Conservation (phyloP, 345 rosid species). For the Bruguiera sexangula region DNA sequence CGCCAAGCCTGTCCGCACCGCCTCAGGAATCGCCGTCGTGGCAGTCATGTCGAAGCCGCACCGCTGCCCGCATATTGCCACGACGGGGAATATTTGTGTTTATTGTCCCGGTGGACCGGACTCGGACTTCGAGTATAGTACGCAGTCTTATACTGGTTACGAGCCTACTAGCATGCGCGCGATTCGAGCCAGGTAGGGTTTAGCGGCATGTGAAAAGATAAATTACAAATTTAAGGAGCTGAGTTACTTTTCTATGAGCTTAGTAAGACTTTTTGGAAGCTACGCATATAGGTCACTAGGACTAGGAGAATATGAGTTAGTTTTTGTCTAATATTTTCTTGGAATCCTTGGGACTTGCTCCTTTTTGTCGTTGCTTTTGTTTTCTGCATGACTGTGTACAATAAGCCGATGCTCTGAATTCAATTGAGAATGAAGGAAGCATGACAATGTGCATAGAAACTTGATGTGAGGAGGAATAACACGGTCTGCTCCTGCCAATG, state of each 20-base stretch:
- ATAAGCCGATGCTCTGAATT: too few species aligned
- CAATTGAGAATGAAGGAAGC: neutral
- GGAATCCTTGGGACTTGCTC: too few species aligned
- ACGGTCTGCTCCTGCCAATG: neutral
- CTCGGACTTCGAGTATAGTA: slow-evolving; percentile 97
- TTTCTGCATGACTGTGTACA: too few species aligned
- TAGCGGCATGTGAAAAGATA: neutral
- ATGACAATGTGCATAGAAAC: slow-evolving; percentile 2
- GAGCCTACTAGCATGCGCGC: slow-evolving; percentile 99
- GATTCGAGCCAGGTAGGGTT: slow-evolving; percentile 82
- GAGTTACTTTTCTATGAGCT: neutral
- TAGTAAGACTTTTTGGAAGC: too few species aligned
- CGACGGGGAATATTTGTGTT: slow-evolving; percentile 95
- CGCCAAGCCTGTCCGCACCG: slow-evolving; percentile 96
- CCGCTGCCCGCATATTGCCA: slow-evolving; percentile 94
- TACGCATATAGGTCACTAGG: too few species aligned
- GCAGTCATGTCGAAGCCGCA: slow-evolving; percentile 99
- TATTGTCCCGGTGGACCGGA: slow-evolving; percentile 99
- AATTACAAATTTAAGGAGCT: neutral
- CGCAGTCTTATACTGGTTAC: slow-evolving; percentile 97
- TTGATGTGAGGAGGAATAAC: neutral
- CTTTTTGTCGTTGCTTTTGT: too few species aligned
- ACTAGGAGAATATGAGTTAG: too few species aligned
- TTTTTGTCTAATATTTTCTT: too few species aligned
- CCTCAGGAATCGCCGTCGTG: slow-evolving; percentile 95